These are phyloP conservation scores for Barnettozyma salicaria DNA, from an alignment of 805 yeast species.

Conservation along the genomic window DNA sequence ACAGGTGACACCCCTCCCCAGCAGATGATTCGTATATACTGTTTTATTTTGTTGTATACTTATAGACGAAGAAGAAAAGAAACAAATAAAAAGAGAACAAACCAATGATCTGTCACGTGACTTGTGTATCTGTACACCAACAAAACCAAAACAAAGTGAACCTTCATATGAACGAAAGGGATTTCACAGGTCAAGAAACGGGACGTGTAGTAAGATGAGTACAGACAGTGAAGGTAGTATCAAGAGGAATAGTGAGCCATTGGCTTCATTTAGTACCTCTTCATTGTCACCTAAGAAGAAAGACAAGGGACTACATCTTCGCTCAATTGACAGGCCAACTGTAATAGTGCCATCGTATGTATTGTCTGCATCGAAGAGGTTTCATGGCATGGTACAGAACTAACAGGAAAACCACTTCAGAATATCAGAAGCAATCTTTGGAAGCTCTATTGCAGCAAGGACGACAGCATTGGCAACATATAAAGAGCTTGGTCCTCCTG, in stretches of 20 bases:
- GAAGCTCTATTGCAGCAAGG: constrained; percentile 49
- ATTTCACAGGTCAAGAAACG: too few relatives aligned
- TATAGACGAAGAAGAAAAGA: background rate
- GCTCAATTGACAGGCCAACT: constrained; percentile 14
- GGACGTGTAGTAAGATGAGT: background rate
- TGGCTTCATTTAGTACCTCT: constrained; percentile 2
- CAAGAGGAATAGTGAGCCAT: background rate
- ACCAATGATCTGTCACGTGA: too few relatives aligned
- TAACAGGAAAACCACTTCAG: constrained; percentile 22
- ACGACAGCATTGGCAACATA: constrained; percentile 35
- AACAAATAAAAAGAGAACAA: background rate
- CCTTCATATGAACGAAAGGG: too few relatives aligned
- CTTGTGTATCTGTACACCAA: too few relatives aligned
- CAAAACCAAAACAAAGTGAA: too few relatives aligned
- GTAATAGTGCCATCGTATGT: constrained; percentile 22
- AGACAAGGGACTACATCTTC: constrained; percentile 8
- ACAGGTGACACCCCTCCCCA: too few relatives aligned
- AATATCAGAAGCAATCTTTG: constrained; percentile 42
- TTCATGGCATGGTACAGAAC: background rate
- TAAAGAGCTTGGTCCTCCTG: constrained; percentile 67
- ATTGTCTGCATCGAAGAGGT: background rate
- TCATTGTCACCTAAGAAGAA: constrained; percentile 18
- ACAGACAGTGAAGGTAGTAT: background rate
- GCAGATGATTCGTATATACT: too few relatives aligned
- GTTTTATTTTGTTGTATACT: too few relatives aligned